These are phyloP conservation scores for Jatropha curcas DNA, from an alignment of 345 rosid genomes.

Conservation along the genomic window DNA sequence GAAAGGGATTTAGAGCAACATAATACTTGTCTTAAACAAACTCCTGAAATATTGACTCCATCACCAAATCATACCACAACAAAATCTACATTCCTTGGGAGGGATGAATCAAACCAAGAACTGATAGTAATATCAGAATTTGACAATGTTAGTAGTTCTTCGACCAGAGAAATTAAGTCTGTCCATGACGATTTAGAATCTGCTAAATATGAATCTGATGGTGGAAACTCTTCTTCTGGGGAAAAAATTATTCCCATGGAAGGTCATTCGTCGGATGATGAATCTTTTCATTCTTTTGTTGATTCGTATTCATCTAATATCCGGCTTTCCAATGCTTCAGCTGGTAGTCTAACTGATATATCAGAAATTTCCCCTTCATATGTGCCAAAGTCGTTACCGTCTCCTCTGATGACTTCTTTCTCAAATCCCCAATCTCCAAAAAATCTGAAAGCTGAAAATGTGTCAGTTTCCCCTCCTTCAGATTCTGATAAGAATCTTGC, in stretches of 20 bases:
- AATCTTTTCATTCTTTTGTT: conserved; percentile 78
- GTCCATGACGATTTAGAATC: conserved; percentile 47
- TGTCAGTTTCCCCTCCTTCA: conserved; percentile 11
- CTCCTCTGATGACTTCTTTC: conserved; percentile 20
- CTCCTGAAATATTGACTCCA: conserved; percentile 24
- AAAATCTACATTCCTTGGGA: conserved; percentile 23
- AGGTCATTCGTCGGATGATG: conserved; percentile 63
- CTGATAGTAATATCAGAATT: conserved; percentile 31
- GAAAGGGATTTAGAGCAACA: conserved; percentile 72
- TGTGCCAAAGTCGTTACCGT: conserved; percentile 23
- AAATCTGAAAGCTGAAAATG: not conserved
- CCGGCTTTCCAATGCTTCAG: conserved; percentile 66
- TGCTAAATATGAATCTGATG: conserved; percentile 42
- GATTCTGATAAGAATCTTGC: conserved; percentile 17
- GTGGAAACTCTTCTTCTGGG: conserved; percentile 28
- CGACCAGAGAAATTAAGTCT: conserved; percentile 70
- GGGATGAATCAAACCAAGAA: conserved; percentile 34
- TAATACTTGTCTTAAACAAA: conserved; percentile 28
- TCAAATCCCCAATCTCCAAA: conserved; percentile 16
- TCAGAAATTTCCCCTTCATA: conserved; percentile 36
- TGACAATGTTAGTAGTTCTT: conserved; percentile 53
- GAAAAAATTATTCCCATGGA: conserved; percentile 40
- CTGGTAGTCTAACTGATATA: conserved; percentile 40
- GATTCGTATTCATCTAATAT: conserved; percentile 53
- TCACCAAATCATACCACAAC: conserved; percentile 18